Conservation (phyloP, 1,284 basidiomycete species). For the Inonotus obliquus region DNA sequence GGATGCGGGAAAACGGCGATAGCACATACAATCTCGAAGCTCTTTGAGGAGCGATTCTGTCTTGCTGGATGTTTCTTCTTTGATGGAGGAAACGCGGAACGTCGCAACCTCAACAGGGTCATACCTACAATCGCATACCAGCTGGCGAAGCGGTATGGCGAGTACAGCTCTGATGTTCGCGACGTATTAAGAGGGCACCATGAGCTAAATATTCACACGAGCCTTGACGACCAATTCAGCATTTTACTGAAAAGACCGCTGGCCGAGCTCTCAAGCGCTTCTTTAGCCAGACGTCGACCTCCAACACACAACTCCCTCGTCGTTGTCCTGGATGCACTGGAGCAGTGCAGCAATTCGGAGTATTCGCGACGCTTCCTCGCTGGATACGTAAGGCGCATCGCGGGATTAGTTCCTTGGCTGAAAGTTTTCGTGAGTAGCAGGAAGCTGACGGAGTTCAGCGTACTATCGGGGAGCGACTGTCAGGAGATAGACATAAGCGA, state of each 20-base stretch:
- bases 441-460: not conserved
- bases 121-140: conserved; percentile 3
- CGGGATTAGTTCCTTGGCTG: not conserved
- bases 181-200: not conserved
- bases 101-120: not conserved
- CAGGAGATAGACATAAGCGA: not conserved
- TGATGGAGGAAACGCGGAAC: not conserved
- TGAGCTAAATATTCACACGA: not conserved
- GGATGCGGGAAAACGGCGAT: conserved; percentile 32
- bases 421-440: conserved; percentile 1
- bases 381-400: not conserved
- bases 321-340: conserved; percentile 8
- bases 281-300: not conserved
- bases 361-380: not conserved
- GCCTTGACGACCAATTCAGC: not conserved
- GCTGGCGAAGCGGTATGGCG: not conserved
- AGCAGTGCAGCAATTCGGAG: not conserved
- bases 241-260: not conserved
- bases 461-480: not conserved
- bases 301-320: not conserved
- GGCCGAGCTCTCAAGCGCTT: not conserved
- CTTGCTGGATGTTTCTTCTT: conserved; percentile 25
- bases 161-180: not conserved
- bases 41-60: conserved; percentile 25
- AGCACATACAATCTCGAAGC: conserved; percentile 28